Percentiles rank a stretch among this genome's conserved stretches.
phyloP scores from a whole-genome alignment of 1,284 basidiomycete species.

The Testicularia cyperi region DNA sequence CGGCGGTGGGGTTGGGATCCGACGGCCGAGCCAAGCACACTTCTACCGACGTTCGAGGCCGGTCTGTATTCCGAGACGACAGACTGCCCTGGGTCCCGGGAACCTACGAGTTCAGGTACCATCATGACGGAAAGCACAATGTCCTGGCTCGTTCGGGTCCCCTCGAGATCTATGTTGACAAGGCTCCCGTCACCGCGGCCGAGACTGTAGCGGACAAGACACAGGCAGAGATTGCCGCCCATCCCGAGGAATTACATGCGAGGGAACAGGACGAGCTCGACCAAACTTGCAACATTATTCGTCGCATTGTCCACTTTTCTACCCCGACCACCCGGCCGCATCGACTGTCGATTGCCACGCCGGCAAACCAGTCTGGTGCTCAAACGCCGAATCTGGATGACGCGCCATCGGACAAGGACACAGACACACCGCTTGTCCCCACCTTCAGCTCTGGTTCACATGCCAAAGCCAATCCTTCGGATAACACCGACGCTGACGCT shows the following conservation, averaged over 20 bases:
- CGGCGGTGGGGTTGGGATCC: conserved; percentile 1
- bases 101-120: conserved; percentile 74
- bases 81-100: conserved; percentile 80
- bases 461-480: too few species aligned
- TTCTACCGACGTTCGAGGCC: conserved; percentile 4
- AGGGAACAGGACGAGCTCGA: conserved; percentile 61
- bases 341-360: conserved; percentile 13
- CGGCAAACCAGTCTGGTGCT: too few species aligned
- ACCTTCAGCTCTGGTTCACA: too few species aligned
- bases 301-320: conserved; percentile 66
- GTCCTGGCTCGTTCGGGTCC: conserved; percentile 82
- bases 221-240: too few species aligned
- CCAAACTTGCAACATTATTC: conserved; percentile 66
- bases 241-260: background rate
- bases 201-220: too few species aligned
- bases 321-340: conserved; percentile 5
- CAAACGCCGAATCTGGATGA: too few species aligned
- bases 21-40: background rate
- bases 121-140: conserved; percentile 77
- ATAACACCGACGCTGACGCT: too few species aligned
- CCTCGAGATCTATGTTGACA: conserved; percentile 81
- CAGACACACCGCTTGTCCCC: too few species aligned
- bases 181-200: conserved; percentile 65
- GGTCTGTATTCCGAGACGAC: conserved; percentile 60
- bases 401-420: too few species aligned